These are phyloP conservation scores for Suillus cothurnatus DNA, from an alignment of 768 basidiomycete genomes.

Conservation along the genomic window DNA sequence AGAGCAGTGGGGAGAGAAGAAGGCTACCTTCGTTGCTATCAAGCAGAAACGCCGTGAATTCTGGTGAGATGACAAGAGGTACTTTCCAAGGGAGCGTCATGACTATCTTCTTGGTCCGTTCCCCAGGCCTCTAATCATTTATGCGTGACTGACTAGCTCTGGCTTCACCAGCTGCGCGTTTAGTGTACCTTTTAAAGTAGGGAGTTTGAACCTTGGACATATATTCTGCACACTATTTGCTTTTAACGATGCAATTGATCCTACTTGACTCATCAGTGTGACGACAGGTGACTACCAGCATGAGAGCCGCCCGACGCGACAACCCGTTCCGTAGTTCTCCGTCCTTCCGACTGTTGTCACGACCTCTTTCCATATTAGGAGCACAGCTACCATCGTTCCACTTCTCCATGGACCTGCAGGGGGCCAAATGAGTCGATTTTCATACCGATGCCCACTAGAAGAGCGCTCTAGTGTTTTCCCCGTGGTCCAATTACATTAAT, in stretches of 20 bases:
- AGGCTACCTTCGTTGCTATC: conserved; percentile 62
- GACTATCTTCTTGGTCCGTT: neutral
- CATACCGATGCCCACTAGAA: neutral
- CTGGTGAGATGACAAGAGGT: conserved; percentile 51
- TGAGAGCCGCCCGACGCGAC: neutral
- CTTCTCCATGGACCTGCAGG: conserved; percentile 1
- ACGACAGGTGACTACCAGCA: neutral
- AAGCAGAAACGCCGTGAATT: conserved; percentile 65
- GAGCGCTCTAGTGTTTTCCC: neutral
- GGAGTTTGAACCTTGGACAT: too few species aligned
- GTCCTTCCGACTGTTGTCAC: neutral
- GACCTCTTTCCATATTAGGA: neutral
- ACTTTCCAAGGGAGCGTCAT: neutral
- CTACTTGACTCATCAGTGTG: neutral
- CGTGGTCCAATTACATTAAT: conserved; percentile 11
- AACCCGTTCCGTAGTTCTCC: conserved; percentile 1
- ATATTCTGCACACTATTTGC: too few species aligned
- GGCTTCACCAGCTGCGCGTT: neutral
- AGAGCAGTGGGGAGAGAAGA: conserved; percentile 73
- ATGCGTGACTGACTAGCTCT: conserved; percentile 5
- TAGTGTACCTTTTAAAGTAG: neutral
- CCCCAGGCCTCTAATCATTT: neutral
- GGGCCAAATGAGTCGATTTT: conserved; percentile 11
- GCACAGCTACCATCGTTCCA: neutral
- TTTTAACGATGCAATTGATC: neutral